Conservation (phyloP, 371 early-diverging fungal genomes). For the Saksenaea vasiformis region DNA sequence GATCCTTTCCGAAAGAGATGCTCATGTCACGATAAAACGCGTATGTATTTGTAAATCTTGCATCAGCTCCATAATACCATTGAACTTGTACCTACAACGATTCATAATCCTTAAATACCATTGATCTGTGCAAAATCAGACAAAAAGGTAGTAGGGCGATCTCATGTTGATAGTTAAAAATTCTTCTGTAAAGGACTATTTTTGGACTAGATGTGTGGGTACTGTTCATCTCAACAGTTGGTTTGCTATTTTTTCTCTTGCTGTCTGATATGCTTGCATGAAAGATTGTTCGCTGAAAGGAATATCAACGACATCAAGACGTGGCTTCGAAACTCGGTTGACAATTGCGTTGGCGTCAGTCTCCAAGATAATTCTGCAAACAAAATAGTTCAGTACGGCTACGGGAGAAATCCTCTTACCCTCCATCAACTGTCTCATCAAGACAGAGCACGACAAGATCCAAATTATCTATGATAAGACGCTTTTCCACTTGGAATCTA, state of each 20-base stretch:
- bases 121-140: too few species aligned
- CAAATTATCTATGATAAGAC: slow-evolving; percentile 85
- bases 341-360: slow-evolving; percentile 88
- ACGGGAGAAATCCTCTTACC: slow-evolving; percentile 52
- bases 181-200: too few species aligned
- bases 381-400: background rate
- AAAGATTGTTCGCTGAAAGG: slow-evolving; percentile 91
- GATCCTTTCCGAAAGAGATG: too few species aligned
- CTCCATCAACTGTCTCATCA: slow-evolving; percentile 96
- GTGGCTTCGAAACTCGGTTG: slow-evolving; percentile 89
- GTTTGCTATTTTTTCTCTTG: slow-evolving; percentile 84
- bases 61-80: too few species aligned
- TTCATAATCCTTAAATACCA: too few species aligned
- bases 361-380: slow-evolving; percentile 77
- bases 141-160: too few species aligned
- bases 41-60: too few species aligned
- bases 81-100: too few species aligned
- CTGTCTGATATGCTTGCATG: slow-evolving; percentile 87
- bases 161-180: too few species aligned
- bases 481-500: slow-evolving; percentile 91
- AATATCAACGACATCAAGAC: slow-evolving; percentile 76
- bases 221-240: slow-evolving; percentile 67
- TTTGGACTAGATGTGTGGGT: slow-evolving; percentile 54
- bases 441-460: slow-evolving; percentile 90
- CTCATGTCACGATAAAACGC: background rate